Conservation (phyloP, 2,329 filamentous ascomycete species). For the Bipolaris zeicola region DNA sequence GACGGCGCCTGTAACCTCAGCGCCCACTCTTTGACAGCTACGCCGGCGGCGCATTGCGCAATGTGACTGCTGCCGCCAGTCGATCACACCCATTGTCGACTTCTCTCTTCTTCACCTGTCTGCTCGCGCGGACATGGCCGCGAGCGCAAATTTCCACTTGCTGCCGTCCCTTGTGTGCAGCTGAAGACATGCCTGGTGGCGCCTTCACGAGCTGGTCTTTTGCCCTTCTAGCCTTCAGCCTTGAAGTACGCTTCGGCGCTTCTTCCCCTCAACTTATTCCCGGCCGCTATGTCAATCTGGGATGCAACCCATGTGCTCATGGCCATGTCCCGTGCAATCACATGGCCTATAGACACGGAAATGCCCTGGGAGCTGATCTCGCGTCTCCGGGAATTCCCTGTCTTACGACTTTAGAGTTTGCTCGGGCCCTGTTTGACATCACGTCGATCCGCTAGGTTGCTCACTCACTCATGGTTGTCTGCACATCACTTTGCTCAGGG, state of each 20-base stretch:
- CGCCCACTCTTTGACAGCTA: not conserved
- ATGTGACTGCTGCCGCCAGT: not conserved
- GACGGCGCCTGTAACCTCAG: not conserved
- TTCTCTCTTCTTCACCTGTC: not conserved
- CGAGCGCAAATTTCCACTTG: not conserved
- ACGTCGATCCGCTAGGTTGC: slow-evolving; percentile 1
- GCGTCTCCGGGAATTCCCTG: not conserved
- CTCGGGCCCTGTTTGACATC: not conserved
- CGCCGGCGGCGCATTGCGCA: not conserved
- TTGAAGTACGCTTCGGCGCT: not conserved
- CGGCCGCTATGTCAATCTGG: not conserved
- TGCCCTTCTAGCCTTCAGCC: not conserved
- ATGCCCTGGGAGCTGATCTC: not conserved
- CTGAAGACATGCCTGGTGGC: not conserved
- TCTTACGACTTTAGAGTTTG: not conserved
- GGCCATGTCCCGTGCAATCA: too few relatives aligned
- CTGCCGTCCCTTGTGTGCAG: not conserved
- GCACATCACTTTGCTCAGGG: not conserved
- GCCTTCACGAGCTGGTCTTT: not conserved
- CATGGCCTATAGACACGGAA: not conserved
- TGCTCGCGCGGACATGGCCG: not conserved
- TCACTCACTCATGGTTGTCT: not conserved
- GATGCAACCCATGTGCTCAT: not conserved
- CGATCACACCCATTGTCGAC: not conserved
- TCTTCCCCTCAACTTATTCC: not conserved